Evolutionary conservation across 2,329 filamentous ascomycete genomes (phyloP), one percentile per base, ranked within the genome.

Genomic region (Karstenula rhodostoma): DNA sequence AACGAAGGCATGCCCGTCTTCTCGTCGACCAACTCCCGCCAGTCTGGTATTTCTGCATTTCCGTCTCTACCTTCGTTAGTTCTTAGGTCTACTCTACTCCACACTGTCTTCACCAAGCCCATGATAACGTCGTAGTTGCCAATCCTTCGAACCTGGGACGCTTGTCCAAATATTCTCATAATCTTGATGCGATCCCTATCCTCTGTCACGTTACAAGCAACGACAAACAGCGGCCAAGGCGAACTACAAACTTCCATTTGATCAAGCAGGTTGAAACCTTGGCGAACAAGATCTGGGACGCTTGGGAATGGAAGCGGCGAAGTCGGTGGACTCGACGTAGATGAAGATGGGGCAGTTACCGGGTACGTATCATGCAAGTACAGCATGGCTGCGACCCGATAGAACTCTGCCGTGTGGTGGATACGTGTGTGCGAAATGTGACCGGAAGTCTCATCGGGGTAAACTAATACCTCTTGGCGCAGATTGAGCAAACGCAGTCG

Each of bases 191-290:
- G 73, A 56, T 82, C 78, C 23, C 76, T 72, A 49, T 83, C 82
- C 17, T 71, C 74, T 32, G 75, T 73, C 9, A 77, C 77, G 65
- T 82, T 81, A 63, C 81, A 84, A 0, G 80, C 82, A 15, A 82
- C 67, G 32, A 84, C 77, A 53, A 84, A 84, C 4, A 84, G 67
- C 7, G 82, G 81, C 82, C 82, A 84, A 3, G 82, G 82, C 62
- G 80, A 83, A 9, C 81, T 83, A 60, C 79, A 82, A 32, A 81
- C 73, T 8, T 78, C 71, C 15, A 83, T 71, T 22, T 65, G 71
- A 27, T 68, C 69, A 4, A 84, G 63, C 5, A 79, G 67, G 0
- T 65, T 60, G 47, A 83, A 77, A 0, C 78, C 79, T 23, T 52
- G 1, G 67, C 61, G 12, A 40, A 52, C 33, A 27, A 52, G 49